phyloP scores from a whole-genome alignment of 495 filamentous ascomycete genomes.

The Penicillium macrosclerotiorum region DNA sequence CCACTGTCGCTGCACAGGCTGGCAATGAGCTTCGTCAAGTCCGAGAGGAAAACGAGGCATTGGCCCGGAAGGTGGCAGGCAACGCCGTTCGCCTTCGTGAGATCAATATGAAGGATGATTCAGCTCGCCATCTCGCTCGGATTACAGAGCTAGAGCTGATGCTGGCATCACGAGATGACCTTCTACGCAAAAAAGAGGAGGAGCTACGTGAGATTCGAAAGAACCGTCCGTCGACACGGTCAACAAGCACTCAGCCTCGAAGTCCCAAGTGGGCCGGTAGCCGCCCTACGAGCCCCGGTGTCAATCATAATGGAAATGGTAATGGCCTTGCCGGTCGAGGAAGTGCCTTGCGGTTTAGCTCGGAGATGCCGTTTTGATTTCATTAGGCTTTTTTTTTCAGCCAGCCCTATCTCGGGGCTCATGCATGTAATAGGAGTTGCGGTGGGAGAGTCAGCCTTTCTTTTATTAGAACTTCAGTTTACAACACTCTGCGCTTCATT shows the following conservation, averaged over 20 bases:
- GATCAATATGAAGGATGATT: slow-evolving; percentile 45
- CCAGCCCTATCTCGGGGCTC: no score
- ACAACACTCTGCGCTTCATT: no score
- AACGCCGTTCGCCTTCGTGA: slow-evolving; percentile 52
- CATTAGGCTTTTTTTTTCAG: not conserved
- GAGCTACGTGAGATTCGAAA: slow-evolving; percentile 58
- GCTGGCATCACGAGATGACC: slow-evolving; percentile 40
- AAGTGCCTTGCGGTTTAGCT: slow-evolving; percentile 42
- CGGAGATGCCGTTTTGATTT: slow-evolving; percentile 37
- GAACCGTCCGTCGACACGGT: slow-evolving; percentile 45
- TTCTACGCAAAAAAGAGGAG: slow-evolving; percentile 57
- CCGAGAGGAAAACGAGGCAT: slow-evolving; percentile 39
- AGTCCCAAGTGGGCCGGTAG: slow-evolving; percentile 45
- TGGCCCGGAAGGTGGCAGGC: slow-evolving; percentile 49
- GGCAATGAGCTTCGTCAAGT: slow-evolving; percentile 51
- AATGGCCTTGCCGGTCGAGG: slow-evolving; percentile 31
- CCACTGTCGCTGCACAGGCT: slow-evolving; percentile 50
- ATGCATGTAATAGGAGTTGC: no score
- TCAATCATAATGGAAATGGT: slow-evolving; percentile 33
- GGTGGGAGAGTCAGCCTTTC: no score
- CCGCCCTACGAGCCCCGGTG: slow-evolving; percentile 45
- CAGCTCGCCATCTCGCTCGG: slow-evolving; percentile 31
- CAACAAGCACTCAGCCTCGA: slow-evolving; percentile 46
- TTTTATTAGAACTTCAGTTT: no score
- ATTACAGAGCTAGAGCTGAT: slow-evolving; percentile 51